These are phyloP conservation scores for Ajuga chamaepitys DNA, from an alignment of 257 asterid genomes.

Conservation along the genomic window DNA sequence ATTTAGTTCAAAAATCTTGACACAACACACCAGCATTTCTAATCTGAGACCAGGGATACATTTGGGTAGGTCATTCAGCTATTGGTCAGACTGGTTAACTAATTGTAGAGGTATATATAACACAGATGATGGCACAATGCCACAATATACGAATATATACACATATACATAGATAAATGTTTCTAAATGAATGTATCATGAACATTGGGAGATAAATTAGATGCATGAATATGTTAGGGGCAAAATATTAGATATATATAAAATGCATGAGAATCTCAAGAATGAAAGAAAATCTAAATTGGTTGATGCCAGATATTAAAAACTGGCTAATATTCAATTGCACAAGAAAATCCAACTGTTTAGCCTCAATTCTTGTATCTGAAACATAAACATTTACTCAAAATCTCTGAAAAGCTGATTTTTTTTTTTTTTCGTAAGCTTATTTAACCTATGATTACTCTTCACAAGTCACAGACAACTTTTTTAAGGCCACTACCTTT, in stretches of 20 bases:
- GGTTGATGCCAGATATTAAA: background rate
- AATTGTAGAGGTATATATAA: no score
- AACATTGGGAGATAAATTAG: background rate
- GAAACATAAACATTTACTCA: background rate
- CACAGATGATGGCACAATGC: background rate
- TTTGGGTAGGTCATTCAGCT: background rate
- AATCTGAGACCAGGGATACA: background rate
- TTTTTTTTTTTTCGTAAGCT: background rate
- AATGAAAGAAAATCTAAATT: background rate
- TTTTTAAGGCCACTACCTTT: no score
- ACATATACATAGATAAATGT: no score
- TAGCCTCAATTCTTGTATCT: background rate
- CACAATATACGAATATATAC: no score
- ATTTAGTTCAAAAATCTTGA: constrained; percentile 69
- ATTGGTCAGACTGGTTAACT: background rate
- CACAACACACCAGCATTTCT: background rate
- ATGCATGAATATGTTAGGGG: background rate
- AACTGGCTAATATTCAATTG: no score
- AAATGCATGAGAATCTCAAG: background rate
- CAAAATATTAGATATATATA: background rate
- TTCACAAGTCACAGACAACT: no score
- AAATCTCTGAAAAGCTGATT: background rate
- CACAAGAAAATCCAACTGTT: background rate
- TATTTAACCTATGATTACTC: background rate
- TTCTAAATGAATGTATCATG: background rate